phyloP scores from a whole-genome alignment of 306 rosid genomes.

The Ceratonia siliqua region DNA sequence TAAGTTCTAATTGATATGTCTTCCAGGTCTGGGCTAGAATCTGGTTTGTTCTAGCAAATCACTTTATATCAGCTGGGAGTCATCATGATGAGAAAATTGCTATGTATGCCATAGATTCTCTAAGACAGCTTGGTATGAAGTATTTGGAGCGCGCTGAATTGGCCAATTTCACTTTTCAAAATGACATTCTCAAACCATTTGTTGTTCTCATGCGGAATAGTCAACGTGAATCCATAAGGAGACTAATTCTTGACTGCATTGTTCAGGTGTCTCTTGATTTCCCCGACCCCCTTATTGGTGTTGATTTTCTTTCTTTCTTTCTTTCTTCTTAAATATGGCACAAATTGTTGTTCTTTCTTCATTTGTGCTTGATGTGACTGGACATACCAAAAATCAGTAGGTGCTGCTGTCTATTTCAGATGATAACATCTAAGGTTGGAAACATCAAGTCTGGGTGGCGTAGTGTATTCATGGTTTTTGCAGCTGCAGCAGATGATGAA shows the following conservation, averaged over 20 bases:
- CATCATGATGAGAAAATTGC: constrained; percentile 94
- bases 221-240: constrained; percentile 82
- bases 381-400: constrained; percentile 36
- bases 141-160: constrained; percentile 93
- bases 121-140: constrained; percentile 94
- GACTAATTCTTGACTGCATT: constrained; percentile 91
- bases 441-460: constrained; percentile 98
- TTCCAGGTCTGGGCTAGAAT: constrained; percentile 98
- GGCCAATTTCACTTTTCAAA: constrained; percentile 93
- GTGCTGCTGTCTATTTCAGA: constrained; percentile 53
- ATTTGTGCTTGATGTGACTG: constrained; percentile 4
- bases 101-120: constrained; percentile 93
- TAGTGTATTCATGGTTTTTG: constrained; percentile 96
- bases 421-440: constrained; percentile 94
- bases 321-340: neutral
- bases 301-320: neutral
- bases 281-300: neutral
- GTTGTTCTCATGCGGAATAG: constrained; percentile 98
- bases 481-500: constrained; percentile 99
- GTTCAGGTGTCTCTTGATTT: constrained; percentile 63
- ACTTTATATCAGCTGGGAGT: constrained; percentile 92
- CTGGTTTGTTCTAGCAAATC: constrained; percentile 91
- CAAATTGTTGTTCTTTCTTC: constrained; percentile 14
- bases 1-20: constrained; percentile 32
- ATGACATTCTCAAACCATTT: constrained; percentile 96